Base-by-base conservation (phyloP, 208 protist species). In the Wallacemonas sp. region DNA sequence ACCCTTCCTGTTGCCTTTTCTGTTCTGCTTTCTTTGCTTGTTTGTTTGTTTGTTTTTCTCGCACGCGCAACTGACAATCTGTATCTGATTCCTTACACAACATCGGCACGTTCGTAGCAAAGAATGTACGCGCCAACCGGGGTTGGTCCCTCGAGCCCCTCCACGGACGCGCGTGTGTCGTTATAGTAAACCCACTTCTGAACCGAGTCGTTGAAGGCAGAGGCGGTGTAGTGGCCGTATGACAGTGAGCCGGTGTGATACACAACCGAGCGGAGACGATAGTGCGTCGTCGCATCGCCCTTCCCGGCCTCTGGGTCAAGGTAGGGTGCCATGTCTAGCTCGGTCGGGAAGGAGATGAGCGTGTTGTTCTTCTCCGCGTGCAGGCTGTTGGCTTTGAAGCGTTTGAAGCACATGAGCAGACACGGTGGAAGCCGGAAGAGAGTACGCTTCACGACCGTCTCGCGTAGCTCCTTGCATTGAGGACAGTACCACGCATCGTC, bases 171-270 rank as follows among this genome's bases (percentile, higher is more conserved):
- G 54, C 61, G 61, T 1, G 74, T 70, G 70, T 95, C 90, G 74
- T 95, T 87, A 70, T 80, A 95, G 60, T 86, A 65, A 33, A 92
- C 77, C 87, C 90, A 95, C 48, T 79, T 72, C 29, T 75, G 41
- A 12, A 70, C 58, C 38, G 49, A 63, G 49, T 88, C 80, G 44
- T 87, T 85, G 57, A 68, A 83, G 14, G 78, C 79, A 0, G 68
- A 46, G 12, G 87, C 87, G 2, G 87, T 95, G 85, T 95, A 95
- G 60, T 95, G 90, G 1, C 90, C 90, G 63, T 83, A 92, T 47
- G 62, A 83, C 32, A 95, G 76, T 17, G 70, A 83, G 21, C 90
- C 90, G 3, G 70, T 78, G 66, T 95, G 90, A 60, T 89, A 91
- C 11, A 95, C 81, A 19, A 95, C 77, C 55, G 85, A 80, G 17